phyloP scores from a whole-genome alignment of 495 filamentous ascomycete species.

The Hypoxylon fuscum region DNA sequence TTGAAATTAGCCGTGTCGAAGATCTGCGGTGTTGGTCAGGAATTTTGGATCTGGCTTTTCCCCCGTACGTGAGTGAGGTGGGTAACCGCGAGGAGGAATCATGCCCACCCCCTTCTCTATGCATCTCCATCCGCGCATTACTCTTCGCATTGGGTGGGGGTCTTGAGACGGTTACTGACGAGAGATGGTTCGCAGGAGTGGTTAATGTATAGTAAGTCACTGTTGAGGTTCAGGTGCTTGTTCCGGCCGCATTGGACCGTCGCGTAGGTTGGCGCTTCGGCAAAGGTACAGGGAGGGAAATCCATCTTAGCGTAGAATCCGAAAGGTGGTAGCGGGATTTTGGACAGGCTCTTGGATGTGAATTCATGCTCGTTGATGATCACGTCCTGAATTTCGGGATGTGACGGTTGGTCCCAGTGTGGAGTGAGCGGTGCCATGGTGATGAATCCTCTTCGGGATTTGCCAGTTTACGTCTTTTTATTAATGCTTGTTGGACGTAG shows the following conservation, averaged over 20 bases:
- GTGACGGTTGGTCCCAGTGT: conserved; percentile 62
- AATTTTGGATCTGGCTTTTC: neutral
- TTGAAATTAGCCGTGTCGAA: conserved; percentile 74
- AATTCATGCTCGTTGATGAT: conserved; percentile 60
- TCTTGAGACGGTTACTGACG: conserved; percentile 45
- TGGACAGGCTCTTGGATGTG: conserved; percentile 68
- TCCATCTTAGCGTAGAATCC: conserved; percentile 63
- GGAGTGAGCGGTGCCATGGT: conserved; percentile 60
- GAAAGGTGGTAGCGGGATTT: conserved; percentile 68
- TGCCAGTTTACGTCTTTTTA: conserved; percentile 17
- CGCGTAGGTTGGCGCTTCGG: conserved; percentile 67
- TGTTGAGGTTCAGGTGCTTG: conserved; percentile 77
- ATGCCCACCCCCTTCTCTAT: neutral
- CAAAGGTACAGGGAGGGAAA: conserved; percentile 64
- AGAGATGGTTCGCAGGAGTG: conserved; percentile 76
- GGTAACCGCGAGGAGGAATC: neutral
- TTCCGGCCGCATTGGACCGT: conserved; percentile 71
- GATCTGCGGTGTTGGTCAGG: conserved; percentile 44
- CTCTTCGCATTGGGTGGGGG: neutral
- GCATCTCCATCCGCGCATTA: too few species aligned
- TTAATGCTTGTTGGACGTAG: neutral
- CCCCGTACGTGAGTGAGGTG: neutral
- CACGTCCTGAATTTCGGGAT: conserved; percentile 61
- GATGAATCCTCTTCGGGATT: conserved; percentile 13
- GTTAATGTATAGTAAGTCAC: conserved; percentile 78